Percentiles rank a stretch among this genome's conserved stretches.
phyloP scores from a whole-genome alignment of 805 yeast species.

The Starmerella floris region DNA sequence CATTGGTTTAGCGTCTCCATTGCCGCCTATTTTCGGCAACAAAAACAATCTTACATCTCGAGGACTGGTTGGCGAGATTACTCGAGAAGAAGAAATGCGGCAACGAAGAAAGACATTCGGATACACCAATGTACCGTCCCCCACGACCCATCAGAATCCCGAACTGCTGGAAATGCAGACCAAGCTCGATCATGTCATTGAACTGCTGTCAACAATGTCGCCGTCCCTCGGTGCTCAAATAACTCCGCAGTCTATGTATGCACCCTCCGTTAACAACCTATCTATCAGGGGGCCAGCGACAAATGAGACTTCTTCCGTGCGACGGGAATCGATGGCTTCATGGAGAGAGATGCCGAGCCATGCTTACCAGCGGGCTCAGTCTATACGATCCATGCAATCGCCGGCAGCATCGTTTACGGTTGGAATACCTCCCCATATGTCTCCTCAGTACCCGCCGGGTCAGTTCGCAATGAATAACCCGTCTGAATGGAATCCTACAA shows the following conservation, averaged over 20 bases:
- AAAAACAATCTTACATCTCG: conserved; percentile 19
- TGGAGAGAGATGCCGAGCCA: neutral
- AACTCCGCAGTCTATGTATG: neutral
- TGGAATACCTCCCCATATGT: neutral
- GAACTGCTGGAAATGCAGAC: conserved; percentile 20
- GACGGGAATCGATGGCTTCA: neutral
- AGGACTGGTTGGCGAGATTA: conserved; percentile 32
- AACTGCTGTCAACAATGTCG: conserved; percentile 25
- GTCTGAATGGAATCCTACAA: neutral
- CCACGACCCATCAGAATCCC: conserved; percentile 1
- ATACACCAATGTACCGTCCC: neutral
- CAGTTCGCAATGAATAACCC: neutral
- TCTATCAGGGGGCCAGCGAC: neutral
- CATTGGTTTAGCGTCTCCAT: conserved; percentile 6
- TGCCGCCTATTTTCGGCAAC: conserved; percentile 21
- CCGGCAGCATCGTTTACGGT: neutral
- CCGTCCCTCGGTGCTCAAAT: neutral
- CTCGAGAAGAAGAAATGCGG: conserved; percentile 30
- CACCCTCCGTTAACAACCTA: neutral
- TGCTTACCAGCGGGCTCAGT: conserved; percentile 6
- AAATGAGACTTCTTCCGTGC: neutral
- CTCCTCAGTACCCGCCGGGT: neutral
- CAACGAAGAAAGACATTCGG: conserved; percentile 21
- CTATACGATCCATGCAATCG: neutral
- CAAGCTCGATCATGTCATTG: conserved; percentile 27